Percentiles rank a stretch among this genome's conserved stretches.
phyloP scores from a whole-genome alignment of 805 yeast species.

The Tetrapisispora pingtungensis region DNA sequence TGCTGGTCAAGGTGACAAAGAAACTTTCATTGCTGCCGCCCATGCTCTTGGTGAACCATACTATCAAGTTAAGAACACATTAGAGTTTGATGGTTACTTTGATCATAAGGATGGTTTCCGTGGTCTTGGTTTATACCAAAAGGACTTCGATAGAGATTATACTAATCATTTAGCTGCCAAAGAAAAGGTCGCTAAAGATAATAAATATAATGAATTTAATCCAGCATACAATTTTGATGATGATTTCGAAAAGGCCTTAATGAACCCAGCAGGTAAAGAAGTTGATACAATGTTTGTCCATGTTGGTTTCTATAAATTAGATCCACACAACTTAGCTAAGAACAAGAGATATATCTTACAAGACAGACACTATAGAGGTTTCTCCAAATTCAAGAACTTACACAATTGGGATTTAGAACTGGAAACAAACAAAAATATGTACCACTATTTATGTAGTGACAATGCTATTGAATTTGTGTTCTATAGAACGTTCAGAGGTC shows the following conservation, averaged over 20 bases:
- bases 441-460: constrained; percentile 12
- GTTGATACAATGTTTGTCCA: constrained; percentile 29
- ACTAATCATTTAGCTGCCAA: constrained; percentile 11
- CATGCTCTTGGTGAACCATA: constrained; percentile 38
- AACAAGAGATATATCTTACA: constrained; percentile 10
- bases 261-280: constrained; percentile 9
- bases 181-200: constrained; percentile 6
- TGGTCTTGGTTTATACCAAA: constrained; percentile 38
- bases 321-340: constrained; percentile 23
- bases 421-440: constrained; percentile 11
- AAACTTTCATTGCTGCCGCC: constrained; percentile 65
- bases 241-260: constrained; percentile 8
- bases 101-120: constrained; percentile 22
- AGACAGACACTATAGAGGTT: constrained; percentile 22
- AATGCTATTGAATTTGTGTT: constrained; percentile 10
- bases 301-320: constrained; percentile 31
- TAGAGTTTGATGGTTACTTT: constrained; percentile 32
- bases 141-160: constrained; percentile 42
- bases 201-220: constrained; percentile 8
- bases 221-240: constrained; percentile 9
- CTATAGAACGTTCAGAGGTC: constrained; percentile 7
- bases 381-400: constrained; percentile 6
- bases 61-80: constrained; percentile 39
- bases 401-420: constrained; percentile 23
- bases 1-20: constrained; percentile 77